Evolutionary conservation across 2,329 filamentous ascomycete genomes (phyloP), one percentile per base, ranked within the genome.

Genomic region (Phialemonium atrogriseum): DNA sequence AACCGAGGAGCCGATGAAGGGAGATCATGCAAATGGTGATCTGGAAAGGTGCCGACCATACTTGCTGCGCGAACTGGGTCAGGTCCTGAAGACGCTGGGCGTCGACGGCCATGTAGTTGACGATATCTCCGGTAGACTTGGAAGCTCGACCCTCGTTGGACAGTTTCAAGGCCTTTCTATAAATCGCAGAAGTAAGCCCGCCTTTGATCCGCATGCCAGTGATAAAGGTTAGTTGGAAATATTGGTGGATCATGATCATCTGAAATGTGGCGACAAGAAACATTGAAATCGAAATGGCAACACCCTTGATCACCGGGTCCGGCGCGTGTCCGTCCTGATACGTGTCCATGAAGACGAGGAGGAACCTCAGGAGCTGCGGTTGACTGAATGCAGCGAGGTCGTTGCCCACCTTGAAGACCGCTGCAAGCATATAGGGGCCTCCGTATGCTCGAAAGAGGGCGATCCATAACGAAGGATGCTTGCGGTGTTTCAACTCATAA

Each of bases 51-150:
- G 93, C 89, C 25, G 88, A 95, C 87, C 91, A 95, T 9, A 94
- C 64, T 55, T 96, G 89, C 52, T 94, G 88, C 12, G 85, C 87
- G 53, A 91, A 98, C 51, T 98, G 93, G 3, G 89, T 86, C 35
- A 98, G 66, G 58, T 98, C 91, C 49, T 95, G 84, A 12, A 98
- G 70, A 43, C 93, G 81, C 58, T 98, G 91, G 10, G 89, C 89
- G 54, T 98, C 91, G 8, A 98, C 89, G 27, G 93, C 91, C 89
- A 98, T 98, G 60, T 94, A 91, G 54, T 98, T 98, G 54, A 98
- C 91, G 50, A 98, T 96, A 50, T 98, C 93, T 35, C 91, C 91
- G 0, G 91, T 98, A 1, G 85, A 84, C 61, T 96, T 95, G 26
- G 78, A 62, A 3, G 87, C 73, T 33, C 89, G 77, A 7, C 91